phyloP scores from a whole-genome alignment of 768 basidiomycete species.

The Russula sp. region DNA sequence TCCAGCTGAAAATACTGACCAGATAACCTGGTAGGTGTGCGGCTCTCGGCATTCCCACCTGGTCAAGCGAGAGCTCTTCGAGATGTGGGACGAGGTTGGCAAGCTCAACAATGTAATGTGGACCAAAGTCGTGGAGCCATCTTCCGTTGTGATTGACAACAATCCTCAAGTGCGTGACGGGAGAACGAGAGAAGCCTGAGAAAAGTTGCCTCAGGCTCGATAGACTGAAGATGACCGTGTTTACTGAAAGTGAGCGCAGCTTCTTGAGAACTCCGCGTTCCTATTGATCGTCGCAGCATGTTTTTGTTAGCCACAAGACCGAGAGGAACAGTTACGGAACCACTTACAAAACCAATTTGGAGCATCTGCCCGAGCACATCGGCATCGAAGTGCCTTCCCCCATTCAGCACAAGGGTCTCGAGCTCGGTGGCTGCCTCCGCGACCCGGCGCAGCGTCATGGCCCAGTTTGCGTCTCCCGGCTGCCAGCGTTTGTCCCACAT shows the following conservation, averaged over 20 bases:
- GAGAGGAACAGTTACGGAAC: background rate
- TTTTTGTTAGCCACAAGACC: background rate
- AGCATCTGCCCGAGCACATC: slow-evolving; percentile 5
- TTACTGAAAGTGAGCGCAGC: slow-evolving; percentile 13
- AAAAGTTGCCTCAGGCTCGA: slow-evolving; percentile 8
- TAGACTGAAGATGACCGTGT: background rate
- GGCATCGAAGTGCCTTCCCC: background rate
- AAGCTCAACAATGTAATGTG: slow-evolving; percentile 11
- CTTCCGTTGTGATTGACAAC: slow-evolving; percentile 5
- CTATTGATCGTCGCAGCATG: background rate
- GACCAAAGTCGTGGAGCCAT: slow-evolving; percentile 11
- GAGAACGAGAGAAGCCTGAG: slow-evolving; percentile 6
- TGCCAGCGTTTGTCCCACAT: background rate
- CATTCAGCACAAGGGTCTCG: slow-evolving; percentile 10
- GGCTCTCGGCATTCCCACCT: background rate
- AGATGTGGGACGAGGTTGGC: slow-evolving; percentile 3
- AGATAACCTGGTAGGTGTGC: slow-evolving; percentile 3
- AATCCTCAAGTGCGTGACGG: slow-evolving; percentile 14
- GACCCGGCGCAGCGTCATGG: background rate
- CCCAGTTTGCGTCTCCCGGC: background rate
- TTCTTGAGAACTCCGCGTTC: slow-evolving; percentile 3
- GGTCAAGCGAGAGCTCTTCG: slow-evolving; percentile 19
- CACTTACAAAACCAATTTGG: slow-evolving; percentile 11
- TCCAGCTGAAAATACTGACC: slow-evolving; percentile 1
- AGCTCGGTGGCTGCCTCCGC: slow-evolving; percentile 8